phyloP scores from a whole-genome alignment of 306 rosid species.

The Vigna unguiculata region DNA sequence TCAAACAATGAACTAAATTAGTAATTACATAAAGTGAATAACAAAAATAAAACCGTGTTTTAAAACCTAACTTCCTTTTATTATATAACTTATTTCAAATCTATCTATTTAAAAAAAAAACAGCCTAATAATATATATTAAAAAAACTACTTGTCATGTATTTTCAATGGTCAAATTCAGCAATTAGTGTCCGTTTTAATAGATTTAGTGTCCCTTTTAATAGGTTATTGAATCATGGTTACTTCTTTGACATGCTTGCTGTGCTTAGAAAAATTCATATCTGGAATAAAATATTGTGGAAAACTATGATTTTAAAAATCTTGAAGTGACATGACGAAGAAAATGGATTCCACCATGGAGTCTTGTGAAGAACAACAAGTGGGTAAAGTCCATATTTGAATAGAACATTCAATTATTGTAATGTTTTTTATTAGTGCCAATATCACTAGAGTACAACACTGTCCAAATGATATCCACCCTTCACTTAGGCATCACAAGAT shows the following conservation, averaged over 20 bases:
- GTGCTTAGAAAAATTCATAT: background rate
- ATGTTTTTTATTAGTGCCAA: background rate
- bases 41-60: no score
- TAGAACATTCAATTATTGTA: background rate
- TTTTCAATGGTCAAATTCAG: background rate
- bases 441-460: background rate
- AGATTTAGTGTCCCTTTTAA: background rate
- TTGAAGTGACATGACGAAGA: background rate
- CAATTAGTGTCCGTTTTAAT: background rate
- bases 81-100: no score
- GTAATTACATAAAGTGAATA: no score
- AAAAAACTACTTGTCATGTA: no score
- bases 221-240: background rate
- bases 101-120: no score
- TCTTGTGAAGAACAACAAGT: background rate
- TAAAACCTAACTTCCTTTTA: no score
- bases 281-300: background rate
- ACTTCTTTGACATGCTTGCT: background rate
- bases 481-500: constrained; percentile 1
- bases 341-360: background rate
- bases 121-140: no score
- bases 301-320: background rate
- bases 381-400: background rate
- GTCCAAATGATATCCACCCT: background rate
- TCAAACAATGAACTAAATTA: no score